Evolutionary conservation across 768 basidiomycete species (phyloP).

Genomic region (Tricholoma sp.): DNA sequence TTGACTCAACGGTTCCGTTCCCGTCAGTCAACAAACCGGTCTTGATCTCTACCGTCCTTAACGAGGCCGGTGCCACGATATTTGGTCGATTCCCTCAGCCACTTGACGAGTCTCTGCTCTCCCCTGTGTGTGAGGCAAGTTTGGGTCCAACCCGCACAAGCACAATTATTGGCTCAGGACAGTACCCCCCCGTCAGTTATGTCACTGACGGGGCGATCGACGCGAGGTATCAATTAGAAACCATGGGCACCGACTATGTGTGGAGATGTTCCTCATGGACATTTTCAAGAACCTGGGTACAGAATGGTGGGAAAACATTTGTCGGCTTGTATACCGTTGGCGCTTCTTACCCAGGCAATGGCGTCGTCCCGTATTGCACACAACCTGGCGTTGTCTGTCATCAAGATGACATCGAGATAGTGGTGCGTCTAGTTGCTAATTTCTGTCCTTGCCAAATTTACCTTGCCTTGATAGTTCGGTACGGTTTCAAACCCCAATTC

Average conservation of each 20-base stretch:
- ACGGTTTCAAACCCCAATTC: slow-evolving; percentile 50
- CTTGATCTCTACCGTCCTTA: slow-evolving; percentile 61
- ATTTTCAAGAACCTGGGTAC: slow-evolving; percentile 64
- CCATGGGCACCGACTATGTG: slow-evolving; percentile 60
- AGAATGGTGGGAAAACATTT: slow-evolving; percentile 57
- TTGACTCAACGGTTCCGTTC: slow-evolving; percentile 57
- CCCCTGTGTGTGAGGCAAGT: slow-evolving; percentile 31
- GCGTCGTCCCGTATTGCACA: slow-evolving; percentile 49
- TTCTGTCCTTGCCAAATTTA: background rate
- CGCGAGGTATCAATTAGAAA: slow-evolving; percentile 49
- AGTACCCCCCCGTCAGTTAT: slow-evolving; percentile 37
- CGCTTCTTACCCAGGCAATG: slow-evolving; percentile 68
- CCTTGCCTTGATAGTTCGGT: slow-evolving; percentile 36
- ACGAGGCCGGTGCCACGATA: slow-evolving; percentile 71
- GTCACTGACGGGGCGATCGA: slow-evolving; percentile 34
- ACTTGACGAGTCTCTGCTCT: slow-evolving; percentile 35
- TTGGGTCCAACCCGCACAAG: slow-evolving; percentile 45
- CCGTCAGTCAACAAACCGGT: slow-evolving; percentile 59
- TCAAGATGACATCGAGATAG: slow-evolving; percentile 77
- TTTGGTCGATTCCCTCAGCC: slow-evolving; percentile 36
- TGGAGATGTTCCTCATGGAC: slow-evolving; percentile 72
- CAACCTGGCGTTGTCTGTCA: slow-evolving; percentile 61
- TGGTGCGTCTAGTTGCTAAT: slow-evolving; percentile 40
- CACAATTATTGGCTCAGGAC: slow-evolving; percentile 36
- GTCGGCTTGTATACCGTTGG: slow-evolving; percentile 63